phyloP scores from a whole-genome alignment of 345 rosid species.

The Bretschneidera sinensis region DNA sequence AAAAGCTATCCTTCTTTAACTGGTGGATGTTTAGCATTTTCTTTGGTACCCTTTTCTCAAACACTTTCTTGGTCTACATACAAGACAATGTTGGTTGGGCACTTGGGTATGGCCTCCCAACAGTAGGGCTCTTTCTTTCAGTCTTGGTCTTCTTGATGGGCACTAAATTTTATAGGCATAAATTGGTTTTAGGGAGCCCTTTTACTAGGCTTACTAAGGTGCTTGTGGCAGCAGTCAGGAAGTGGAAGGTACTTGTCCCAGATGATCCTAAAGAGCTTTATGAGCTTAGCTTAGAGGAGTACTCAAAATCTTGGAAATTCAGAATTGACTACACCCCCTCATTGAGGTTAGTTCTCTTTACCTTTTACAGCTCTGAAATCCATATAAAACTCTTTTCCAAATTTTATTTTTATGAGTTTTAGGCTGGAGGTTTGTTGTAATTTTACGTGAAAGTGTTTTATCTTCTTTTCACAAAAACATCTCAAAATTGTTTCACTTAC shows the following conservation, averaged over 20 bases:
- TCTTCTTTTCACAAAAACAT: too few relatives aligned
- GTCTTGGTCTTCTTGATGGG: slow-evolving; percentile 43
- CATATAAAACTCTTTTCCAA: too few relatives aligned
- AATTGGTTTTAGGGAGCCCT: slow-evolving; percentile 43
- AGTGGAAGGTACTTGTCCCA: slow-evolving; percentile 35
- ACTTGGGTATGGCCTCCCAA: slow-evolving; percentile 51
- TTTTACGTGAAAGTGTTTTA: too few relatives aligned
- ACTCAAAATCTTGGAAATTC: slow-evolving; percentile 20
- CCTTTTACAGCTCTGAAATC: too few relatives aligned
- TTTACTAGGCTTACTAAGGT: slow-evolving; percentile 43
- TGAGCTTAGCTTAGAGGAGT: slow-evolving; percentile 36
- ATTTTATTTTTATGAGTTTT: too few relatives aligned
- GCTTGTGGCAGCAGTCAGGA: slow-evolving; percentile 41
- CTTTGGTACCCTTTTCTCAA: slow-evolving; percentile 54
- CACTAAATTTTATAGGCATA: slow-evolving; percentile 48
- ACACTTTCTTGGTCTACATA: slow-evolving; percentile 45
- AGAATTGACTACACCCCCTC: slow-evolving; percentile 43
- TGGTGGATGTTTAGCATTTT: slow-evolving; percentile 72
- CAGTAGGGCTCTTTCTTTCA: slow-evolving; percentile 35
- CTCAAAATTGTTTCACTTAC: too few relatives aligned
- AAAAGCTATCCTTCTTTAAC: slow-evolving; percentile 63
- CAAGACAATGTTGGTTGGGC: slow-evolving; percentile 47
- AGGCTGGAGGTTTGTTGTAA: too few relatives aligned
- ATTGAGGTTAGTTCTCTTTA: slow-evolving; percentile 33
- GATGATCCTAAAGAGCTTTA: slow-evolving; percentile 43